Percentiles rank a stretch among this genome's conserved stretches.
phyloP scores from a whole-genome alignment of 345 rosid genomes.

The Barbarea vulgaris region DNA sequence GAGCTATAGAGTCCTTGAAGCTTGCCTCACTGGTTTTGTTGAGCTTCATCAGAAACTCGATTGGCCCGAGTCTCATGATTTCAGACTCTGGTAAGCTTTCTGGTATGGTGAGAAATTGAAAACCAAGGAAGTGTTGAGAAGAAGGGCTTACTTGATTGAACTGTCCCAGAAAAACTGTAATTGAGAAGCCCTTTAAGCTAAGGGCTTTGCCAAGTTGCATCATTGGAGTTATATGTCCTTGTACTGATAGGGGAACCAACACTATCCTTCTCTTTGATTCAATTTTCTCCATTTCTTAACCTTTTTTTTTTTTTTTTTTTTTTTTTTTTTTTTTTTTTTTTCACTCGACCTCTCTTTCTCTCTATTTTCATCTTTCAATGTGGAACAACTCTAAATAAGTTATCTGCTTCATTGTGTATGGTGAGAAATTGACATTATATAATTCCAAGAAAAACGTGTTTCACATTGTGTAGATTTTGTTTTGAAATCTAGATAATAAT shows the following conservation, averaged over 20 bases:
- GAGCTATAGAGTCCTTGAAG: constrained; percentile 22
- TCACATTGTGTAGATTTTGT: too few relatives aligned
- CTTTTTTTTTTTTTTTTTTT: too few relatives aligned
- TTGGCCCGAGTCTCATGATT: background rate
- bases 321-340: too few relatives aligned
- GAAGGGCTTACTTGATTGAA: constrained; percentile 35
- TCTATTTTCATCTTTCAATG: too few relatives aligned
- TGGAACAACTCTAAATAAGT: too few relatives aligned
- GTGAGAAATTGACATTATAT: too few relatives aligned
- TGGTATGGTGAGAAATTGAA: constrained; percentile 45
- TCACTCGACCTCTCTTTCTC: too few relatives aligned
- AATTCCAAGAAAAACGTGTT: too few relatives aligned
- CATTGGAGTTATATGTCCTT: constrained; percentile 68
- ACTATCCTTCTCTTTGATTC: constrained; percentile 42
- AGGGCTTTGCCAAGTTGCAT: constrained; percentile 59
- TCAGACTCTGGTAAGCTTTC: constrained; percentile 30
- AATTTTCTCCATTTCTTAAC: constrained; percentile 12
- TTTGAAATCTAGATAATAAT: too few relatives aligned
- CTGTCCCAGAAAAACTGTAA: constrained; percentile 46
- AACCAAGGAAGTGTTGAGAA: constrained; percentile 21
- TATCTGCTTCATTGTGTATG: too few relatives aligned
- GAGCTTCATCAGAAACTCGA: constrained; percentile 24
- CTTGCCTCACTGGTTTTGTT: constrained; percentile 44
- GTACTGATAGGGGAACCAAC: constrained; percentile 51
- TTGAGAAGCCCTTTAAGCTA: constrained; percentile 53